These are phyloP conservation scores for Capsella rubella DNA, from an alignment of 441 rosid species.

Conservation along the genomic window DNA sequence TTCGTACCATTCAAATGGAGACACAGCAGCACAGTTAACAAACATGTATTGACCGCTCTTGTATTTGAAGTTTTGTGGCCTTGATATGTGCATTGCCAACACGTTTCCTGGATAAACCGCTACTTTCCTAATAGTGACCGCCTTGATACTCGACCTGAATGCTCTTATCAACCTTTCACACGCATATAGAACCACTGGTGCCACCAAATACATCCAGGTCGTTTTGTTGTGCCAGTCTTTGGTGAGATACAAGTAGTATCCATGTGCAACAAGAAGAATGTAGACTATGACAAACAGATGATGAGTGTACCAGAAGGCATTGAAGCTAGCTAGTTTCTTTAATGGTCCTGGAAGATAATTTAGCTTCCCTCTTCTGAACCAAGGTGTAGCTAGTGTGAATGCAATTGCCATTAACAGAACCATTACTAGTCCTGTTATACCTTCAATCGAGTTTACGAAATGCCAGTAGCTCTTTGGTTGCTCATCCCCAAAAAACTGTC, in stretches of 20 bases:
- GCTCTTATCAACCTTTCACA: slow-evolving; percentile 64
- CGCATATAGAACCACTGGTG: slow-evolving; percentile 59
- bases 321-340: slow-evolving; percentile 66
- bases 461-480: slow-evolving; percentile 61
- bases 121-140: slow-evolving; percentile 66
- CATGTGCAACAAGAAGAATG: slow-evolving; percentile 60
- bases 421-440: slow-evolving; percentile 65
- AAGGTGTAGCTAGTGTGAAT: slow-evolving; percentile 62
- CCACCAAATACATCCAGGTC: slow-evolving; percentile 76
- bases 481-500: slow-evolving; percentile 52
- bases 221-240: slow-evolving; percentile 61
- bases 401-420: slow-evolving; percentile 61
- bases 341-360: slow-evolving; percentile 56
- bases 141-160: slow-evolving; percentile 64
- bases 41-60: slow-evolving; percentile 85
- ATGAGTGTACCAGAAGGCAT: slow-evolving; percentile 78
- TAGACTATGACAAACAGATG: slow-evolving; percentile 68
- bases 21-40: slow-evolving; percentile 72
- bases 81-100: slow-evolving; percentile 67
- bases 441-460: slow-evolving; percentile 58
- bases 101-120: slow-evolving; percentile 77
- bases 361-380: slow-evolving; percentile 60
- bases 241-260: slow-evolving; percentile 56
- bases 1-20: slow-evolving; percentile 73
- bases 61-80: slow-evolving; percentile 70